Evolutionary conservation across 2,329 filamentous ascomycete genomes (phyloP).

Genomic region (Huntiella omanensis): DNA sequence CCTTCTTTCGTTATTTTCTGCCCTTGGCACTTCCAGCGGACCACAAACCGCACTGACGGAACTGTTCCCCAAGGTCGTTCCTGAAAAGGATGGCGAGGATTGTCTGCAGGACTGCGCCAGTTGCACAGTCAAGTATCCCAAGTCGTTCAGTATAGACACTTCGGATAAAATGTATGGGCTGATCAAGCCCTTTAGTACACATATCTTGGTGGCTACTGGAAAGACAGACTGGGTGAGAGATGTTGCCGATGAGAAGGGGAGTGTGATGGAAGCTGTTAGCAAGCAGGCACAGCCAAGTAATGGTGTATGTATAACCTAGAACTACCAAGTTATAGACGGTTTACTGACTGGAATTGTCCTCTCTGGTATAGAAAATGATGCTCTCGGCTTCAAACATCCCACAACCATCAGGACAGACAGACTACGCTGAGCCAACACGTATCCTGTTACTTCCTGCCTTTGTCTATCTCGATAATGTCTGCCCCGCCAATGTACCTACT

Average conservation of each 20-base stretch:
- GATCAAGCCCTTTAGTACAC: constrained; percentile 73
- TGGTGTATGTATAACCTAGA: constrained; percentile 34
- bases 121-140: constrained; percentile 64
- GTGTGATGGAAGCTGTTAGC: constrained; percentile 60
- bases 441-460: constrained; percentile 75
- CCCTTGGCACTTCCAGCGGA: too few species aligned
- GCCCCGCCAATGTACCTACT: constrained; percentile 50
- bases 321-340: background rate
- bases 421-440: constrained; percentile 52
- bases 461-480: constrained; percentile 65
- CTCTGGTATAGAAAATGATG: constrained; percentile 49
- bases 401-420: constrained; percentile 45
- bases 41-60: too few species aligned
- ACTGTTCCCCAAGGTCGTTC: constrained; percentile 58
- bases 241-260: constrained; percentile 72
- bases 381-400: constrained; percentile 85
- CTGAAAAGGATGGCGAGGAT: constrained; percentile 68
- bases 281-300: constrained; percentile 40
- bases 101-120: constrained; percentile 72
- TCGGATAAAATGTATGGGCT: constrained; percentile 66
- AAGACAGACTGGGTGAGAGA: constrained; percentile 89
- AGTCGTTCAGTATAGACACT: constrained; percentile 53
- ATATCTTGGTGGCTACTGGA: constrained; percentile 82
- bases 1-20: too few species aligned
- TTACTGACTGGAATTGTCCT: background rate